Base-by-base conservation (phyloP, 2,329 filamentous ascomycete species). In the Cladorrhinum sp. region DNA sequence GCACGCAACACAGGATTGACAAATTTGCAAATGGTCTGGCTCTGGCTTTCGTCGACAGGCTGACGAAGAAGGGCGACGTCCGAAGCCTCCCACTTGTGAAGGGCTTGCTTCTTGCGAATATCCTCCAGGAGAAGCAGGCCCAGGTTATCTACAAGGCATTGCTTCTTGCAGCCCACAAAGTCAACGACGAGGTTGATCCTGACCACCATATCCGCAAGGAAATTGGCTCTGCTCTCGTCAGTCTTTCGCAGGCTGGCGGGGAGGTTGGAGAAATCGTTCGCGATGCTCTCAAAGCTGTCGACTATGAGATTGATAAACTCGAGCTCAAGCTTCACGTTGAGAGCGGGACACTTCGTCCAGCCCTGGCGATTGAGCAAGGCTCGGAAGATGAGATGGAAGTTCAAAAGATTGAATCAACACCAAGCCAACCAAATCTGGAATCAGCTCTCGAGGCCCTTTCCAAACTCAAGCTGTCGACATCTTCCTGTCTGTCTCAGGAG, bases 11-110 rank as follows among this genome's bases (percentile, higher is more conserved):
- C 65, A 82, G 86, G 14, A 83, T 90, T 14, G 88, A 91, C 66
- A 90, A 87, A 69, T 77, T 94, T 39, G 84, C 87, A 36, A 86
- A 89, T 67, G 89, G 90, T 1, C 78, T 91, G n/a, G 88, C 86
- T 62, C 76, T 91, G 42, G 85, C 87, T 12, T 74, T 88, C 42
- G 79, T 88, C 54, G 85, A 88, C 58, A 78, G 84, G 59, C 72
- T 88, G n/a, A 77, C 77, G 49, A 88, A 84, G 71, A 86, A 82
- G 71, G 81, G 82, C 7, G 84, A 86, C 62, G 72, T 79, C 20
- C 79, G 80, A 50, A 82, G 82, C 1, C 81, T 89, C 54, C 74
- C 80, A 1, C 76, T 84, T 1, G 83, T 91, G 62, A 84, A 86
- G 67, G 80, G 82, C 1, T 81, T 90, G 14, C 74, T 92, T 18